These are phyloP conservation scores for Penicillium sp. DNA, from an alignment of 2,329 filamentous ascomycete species.

Conservation along the genomic window DNA sequence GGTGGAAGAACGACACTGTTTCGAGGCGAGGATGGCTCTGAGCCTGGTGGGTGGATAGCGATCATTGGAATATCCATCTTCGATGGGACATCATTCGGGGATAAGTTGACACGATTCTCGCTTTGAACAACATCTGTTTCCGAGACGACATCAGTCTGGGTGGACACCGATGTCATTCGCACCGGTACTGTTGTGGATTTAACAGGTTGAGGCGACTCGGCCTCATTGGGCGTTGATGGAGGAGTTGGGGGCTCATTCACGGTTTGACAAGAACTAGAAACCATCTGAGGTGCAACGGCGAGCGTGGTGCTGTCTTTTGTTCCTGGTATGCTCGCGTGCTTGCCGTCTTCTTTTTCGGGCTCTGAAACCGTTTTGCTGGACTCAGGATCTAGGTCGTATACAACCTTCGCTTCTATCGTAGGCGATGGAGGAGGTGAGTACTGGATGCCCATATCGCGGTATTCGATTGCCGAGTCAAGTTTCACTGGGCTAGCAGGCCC, in stretches of 20 bases:
- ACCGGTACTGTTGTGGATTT: constrained; percentile 9
- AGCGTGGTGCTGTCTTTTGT: constrained; percentile 33
- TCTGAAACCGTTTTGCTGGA: constrained; percentile 16
- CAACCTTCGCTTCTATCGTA: constrained; percentile 19
- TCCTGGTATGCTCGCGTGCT: constrained; percentile 1
- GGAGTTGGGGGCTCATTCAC: constrained; percentile 37
- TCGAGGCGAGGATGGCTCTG: constrained; percentile 74
- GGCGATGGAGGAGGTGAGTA: constrained; percentile 81
- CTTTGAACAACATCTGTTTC: constrained; percentile 11
- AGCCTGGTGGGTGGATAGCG: constrained; percentile 83
- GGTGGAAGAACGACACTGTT: constrained; percentile 74
- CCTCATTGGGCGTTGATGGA: constrained; percentile 34
- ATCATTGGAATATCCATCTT: constrained; percentile 72
- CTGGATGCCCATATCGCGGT: constrained; percentile 75
- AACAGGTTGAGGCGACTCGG: constrained; percentile 16
- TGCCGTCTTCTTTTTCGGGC: not conserved
- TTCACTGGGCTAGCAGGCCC: constrained; percentile 48
- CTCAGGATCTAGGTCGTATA: constrained; percentile 17
- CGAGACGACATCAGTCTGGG: constrained; percentile 35
- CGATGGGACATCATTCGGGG: constrained; percentile 12
- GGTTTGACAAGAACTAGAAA: constrained; percentile 46
- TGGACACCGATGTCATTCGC: constrained; percentile 29
- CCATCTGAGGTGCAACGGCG: constrained; percentile 35
- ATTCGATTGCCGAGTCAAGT: constrained; percentile 50
- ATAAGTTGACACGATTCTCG: constrained; percentile 11